Percentiles rank a stretch among this genome's conserved stretches.
phyloP scores from a whole-genome alignment of 805 yeast genomes.

The Metschnikowia sp. region DNA sequence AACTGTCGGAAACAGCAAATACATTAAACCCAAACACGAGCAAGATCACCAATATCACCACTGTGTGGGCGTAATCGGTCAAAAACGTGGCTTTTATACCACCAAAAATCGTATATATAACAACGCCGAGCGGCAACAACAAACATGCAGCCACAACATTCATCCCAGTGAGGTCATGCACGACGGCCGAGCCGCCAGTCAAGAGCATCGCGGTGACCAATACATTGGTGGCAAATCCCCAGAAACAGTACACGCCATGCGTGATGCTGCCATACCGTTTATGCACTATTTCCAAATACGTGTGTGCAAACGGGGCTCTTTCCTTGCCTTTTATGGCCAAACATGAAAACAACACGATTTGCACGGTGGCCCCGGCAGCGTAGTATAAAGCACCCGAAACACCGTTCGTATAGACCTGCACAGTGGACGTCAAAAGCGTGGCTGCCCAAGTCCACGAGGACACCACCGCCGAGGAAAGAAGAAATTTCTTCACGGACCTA shows the following conservation, averaged over 20 bases:
- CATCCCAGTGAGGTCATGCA: conserved; percentile 78
- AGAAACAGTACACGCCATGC: conserved; percentile 67
- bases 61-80: conserved; percentile 43
- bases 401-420: conserved; percentile 75
- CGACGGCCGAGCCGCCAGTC: conserved; percentile 86
- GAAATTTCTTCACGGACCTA: conserved; percentile 77
- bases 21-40: conserved; percentile 75
- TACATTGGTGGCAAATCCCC: conserved; percentile 83
- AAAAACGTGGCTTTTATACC: conserved; percentile 46
- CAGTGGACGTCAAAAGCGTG: conserved; percentile 64
- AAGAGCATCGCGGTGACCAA: conserved; percentile 89
- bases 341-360: conserved; percentile 80
- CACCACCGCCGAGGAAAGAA: conserved; percentile 87
- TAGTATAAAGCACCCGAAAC: conserved; percentile 78
- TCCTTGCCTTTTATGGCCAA: conserved; percentile 86
- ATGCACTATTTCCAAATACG: conserved; percentile 80
- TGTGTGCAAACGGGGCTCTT: conserved; percentile 88
- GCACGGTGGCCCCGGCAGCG: conserved; percentile 90
- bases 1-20: conserved; percentile 58
- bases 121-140: conserved; percentile 76
- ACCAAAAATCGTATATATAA: conserved; percentile 41
- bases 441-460: conserved; percentile 80
- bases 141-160: conserved; percentile 77
- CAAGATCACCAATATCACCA: conserved; percentile 68
- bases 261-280: conserved; percentile 74